Evolutionary conservation across 2,329 filamentous ascomycete genomes (phyloP), one percentile per base, ranked within the genome.

Genomic region (Ophiostoma sp.): DNA sequence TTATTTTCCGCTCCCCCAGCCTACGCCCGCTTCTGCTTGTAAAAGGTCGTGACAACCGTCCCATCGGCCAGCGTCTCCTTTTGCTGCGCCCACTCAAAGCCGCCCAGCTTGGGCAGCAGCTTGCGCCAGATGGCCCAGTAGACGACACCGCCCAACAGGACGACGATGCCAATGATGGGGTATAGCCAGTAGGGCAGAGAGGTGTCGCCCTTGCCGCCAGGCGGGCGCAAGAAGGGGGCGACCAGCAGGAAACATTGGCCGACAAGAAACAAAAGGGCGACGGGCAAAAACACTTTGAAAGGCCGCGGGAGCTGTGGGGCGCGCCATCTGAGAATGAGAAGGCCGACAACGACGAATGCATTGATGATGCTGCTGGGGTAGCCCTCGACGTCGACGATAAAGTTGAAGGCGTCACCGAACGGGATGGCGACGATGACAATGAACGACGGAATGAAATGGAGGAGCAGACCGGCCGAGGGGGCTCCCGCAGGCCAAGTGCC

Each of bases 401-500:
- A 91, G 81, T 89, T 89, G 80, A 90, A 91, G 0, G 89, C 89
- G 80, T 91, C 89, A 59, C 77, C 77, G 71, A 77, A 75, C 8
- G 77, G 77, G 22, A 77, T 74, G 52, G 76, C 76, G 2, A 78
- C 57, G 8, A 78, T 75, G 31, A 92, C 85, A 68, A 92, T 85
- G 73, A 90, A 83, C 0, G 89, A 90, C 4, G 91, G 85, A n/a
- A 90, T 78, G 85, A 88, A 92, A 79, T 92, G 90, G 45, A 92
- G 84, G 76, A 92, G 87, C 17, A 89, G 81, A 0, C 86, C 82
- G 7, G 88, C 83, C n/a, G 88, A 85, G 0, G 91, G 91, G 0
- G 91, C 86, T 72, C 90, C 89, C 75, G 90, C 91, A 0, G 91
- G 91, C 80, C 87, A 88, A 78, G 90, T 91, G 79, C 86, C 88